A percentile compares a stretch with the other conserved stretches of the same genome.
Evolutionary conservation across 1,284 basidiomycete genomes (phyloP).

Genomic region (Irpex rosettiformis): DNA sequence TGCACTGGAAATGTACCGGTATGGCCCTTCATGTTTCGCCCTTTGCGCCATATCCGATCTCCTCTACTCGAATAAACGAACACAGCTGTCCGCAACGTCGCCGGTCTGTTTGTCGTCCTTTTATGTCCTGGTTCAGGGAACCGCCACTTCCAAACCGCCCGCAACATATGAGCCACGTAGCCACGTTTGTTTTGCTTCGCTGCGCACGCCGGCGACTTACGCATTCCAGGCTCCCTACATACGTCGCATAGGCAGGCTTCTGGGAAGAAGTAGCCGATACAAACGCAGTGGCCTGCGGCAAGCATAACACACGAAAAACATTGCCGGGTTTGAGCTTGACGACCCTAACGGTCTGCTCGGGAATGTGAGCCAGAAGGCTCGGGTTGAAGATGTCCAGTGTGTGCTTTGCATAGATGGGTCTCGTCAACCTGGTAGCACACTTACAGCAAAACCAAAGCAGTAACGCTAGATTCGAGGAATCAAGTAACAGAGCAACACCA

Average conservation of each 20-base stretch:
- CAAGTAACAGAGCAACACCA: conserved; percentile 30
- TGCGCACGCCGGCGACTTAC: conserved; percentile 39
- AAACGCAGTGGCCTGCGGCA: conserved; percentile 38
- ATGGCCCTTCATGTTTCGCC: conserved; percentile 15
- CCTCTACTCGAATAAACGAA: neutral
- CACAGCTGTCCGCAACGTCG: conserved; percentile 18
- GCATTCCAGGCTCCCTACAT: conserved; percentile 37
- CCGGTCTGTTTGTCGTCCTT: conserved; percentile 26
- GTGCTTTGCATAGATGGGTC: conserved; percentile 24
- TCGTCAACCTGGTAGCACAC: neutral
- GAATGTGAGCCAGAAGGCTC: conserved; percentile 38
- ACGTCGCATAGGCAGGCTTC: conserved; percentile 17
- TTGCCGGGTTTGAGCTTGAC: conserved; percentile 38
- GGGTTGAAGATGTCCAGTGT: conserved; percentile 33
- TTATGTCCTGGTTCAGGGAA: conserved; percentile 1
- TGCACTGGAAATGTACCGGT: neutral
- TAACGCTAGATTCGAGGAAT: conserved; percentile 11
- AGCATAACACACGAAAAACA: conserved; percentile 37
- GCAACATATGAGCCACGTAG: conserved; percentile 29
- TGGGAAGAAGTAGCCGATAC: conserved; percentile 20
- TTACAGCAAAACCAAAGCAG: neutral
- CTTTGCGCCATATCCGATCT: conserved; percentile 9
- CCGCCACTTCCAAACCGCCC: conserved; percentile 12
- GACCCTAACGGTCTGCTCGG: conserved; percentile 18
- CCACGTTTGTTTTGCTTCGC: conserved; percentile 40